Conservation (phyloP, 2,329 filamentous ascomycete genomes). For the Septoria petroselini region DNA sequence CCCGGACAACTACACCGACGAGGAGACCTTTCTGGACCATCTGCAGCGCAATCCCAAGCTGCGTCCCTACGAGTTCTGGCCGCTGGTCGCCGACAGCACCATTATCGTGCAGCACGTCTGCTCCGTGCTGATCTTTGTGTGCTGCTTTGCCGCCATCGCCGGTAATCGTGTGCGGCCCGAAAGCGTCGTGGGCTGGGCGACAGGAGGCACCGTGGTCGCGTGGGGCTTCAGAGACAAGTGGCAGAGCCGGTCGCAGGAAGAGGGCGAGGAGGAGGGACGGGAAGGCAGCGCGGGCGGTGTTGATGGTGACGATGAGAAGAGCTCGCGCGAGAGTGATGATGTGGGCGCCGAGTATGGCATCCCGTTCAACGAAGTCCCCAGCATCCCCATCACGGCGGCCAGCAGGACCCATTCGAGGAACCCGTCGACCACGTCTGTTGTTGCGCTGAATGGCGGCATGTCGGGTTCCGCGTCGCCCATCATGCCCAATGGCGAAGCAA, state of each 20-base stretch:
- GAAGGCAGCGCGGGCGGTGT: conserved; percentile 5
- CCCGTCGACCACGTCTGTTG: not conserved
- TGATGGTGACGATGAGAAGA: conserved; percentile 17
- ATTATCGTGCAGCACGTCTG: conserved; percentile 97
- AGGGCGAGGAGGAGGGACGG: conserved; percentile 34
- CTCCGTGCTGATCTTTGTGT: conserved; percentile 89
- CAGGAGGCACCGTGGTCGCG: conserved; percentile 74
- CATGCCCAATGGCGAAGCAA: not conserved
- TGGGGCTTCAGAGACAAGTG: conserved; percentile 92
- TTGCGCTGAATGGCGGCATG: conserved; percentile 2
- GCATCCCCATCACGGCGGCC: conserved; percentile 5
- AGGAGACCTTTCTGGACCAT: conserved; percentile 92
- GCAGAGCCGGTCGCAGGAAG: conserved; percentile 69
- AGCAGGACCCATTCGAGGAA: conserved; percentile 12
- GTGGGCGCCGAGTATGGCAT: conserved; percentile 22
- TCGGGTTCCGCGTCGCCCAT: conserved; percentile 8
- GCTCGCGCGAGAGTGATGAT: conserved; percentile 25
- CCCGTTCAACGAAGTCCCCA: conserved; percentile 23
- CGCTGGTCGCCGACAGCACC: conserved; percentile 87
- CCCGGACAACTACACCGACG: conserved; percentile 98
- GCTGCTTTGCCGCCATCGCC: conserved; percentile 88
- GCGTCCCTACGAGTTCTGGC: conserved; percentile 97
- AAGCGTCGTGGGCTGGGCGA: conserved; percentile 83
- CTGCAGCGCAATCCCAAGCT: conserved; percentile 91
- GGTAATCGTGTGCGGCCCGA: conserved; percentile 83